Conservation (phyloP, 768 basidiomycete species). For the Coprinellus micaceus region DNA sequence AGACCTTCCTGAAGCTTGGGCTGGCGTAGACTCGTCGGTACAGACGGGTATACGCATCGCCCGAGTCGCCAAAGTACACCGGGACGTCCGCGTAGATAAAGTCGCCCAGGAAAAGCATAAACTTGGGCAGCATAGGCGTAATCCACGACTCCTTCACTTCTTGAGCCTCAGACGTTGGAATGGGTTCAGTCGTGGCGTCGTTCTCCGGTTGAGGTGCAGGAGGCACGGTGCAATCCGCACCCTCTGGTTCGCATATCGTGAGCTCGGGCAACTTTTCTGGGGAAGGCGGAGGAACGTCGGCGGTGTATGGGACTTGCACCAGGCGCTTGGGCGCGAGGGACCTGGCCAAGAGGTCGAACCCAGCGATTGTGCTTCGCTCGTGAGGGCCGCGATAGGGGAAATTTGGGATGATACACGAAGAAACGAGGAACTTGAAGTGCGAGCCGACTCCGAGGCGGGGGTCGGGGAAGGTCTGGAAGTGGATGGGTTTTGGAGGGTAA, state of each 20-base stretch:
- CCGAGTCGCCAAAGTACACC: conserved; percentile 52
- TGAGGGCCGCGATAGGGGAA: conserved; percentile 66
- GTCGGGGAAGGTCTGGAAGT: conserved; percentile 75
- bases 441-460: conserved; percentile 48
- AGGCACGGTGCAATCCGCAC: neutral
- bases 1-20: conserved; percentile 60
- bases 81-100: conserved; percentile 78
- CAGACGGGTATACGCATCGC: conserved; percentile 57
- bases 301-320: too few relatives aligned
- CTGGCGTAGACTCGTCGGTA: conserved; percentile 68
- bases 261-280: too few relatives aligned
- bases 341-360: conserved; percentile 61
- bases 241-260: too few relatives aligned
- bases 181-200: conserved; percentile 8
- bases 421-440: conserved; percentile 66
- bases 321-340: conserved; percentile 35
- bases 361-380: conserved; percentile 50
- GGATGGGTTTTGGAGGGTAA: conserved; percentile 48
- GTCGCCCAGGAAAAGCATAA: conserved; percentile 69
- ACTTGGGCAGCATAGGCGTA: conserved; percentile 30
- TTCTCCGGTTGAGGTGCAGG: neutral
- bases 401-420: conserved; percentile 66
- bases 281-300: too few relatives aligned
- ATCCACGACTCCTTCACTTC: neutral
- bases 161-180: conserved; percentile 3